Evolutionary conservation across 1,284 basidiomycete species (phyloP), one percentile per base, ranked within the genome.

Genomic region (Afroboletus lepidellus): DNA sequence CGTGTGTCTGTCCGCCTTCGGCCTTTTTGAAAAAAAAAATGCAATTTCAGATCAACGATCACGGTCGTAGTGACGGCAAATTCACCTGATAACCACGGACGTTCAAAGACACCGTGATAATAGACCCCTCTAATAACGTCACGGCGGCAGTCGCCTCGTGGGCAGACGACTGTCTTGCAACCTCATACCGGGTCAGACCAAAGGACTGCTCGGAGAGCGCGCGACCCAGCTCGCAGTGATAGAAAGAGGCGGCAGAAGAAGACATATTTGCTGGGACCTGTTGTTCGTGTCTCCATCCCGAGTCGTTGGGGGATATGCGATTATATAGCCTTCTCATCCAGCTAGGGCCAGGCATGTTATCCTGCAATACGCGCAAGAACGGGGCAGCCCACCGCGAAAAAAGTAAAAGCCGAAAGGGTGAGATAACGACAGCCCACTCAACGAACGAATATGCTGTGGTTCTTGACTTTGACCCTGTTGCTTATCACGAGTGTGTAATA

Each of bases 151-250:
- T 70, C 11, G 85, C 81, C 57, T 81, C 75, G 48, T 76, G 66
- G 5, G 71, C 56, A 2, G 74, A 71, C 1, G 72, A 65, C 47
- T 64, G 59, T 16, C 54, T 53, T 3, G 62, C 54, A 42, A 84
- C 61, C 12, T 72, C 67, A 57, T 76, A 85, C 51, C 69, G 67
- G 33, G 70, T 60, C 51, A 88, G 74, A n/a, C 78, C 80, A 59
- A 80, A 84, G 7, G 74, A 69, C 57, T 87, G 81, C 60, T 87
- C 85, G 20, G 67, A 65, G 43, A 88, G 74, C 23, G 80, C 77
- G 37, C 72, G 70, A 21, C 66, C 69, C 27, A 88, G 73, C 62
- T 88, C 86, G 47, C 73, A 63, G 51, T 72, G 60, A 58, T 74
- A 80, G 66, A 87, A 86, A 36, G 59, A 61, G 32, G 57, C 24